A percentile compares a stretch with the other conserved stretches of the same genome.
Evolutionary conservation across 257 asterid species (phyloP).

Genomic region (Nicotiana obtusifolia): DNA sequence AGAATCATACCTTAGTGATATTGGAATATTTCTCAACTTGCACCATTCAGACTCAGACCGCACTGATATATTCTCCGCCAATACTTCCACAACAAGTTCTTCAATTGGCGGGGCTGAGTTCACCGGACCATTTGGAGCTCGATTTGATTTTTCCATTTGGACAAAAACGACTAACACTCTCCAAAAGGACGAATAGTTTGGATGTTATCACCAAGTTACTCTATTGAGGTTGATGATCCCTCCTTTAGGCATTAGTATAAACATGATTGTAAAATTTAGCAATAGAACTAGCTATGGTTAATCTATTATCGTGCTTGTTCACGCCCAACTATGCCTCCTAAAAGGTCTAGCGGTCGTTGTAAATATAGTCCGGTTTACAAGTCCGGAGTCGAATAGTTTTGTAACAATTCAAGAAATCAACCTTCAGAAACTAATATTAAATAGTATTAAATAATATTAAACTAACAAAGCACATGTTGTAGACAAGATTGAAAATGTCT

Average conservation of each 20-base stretch:
- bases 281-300: neutral
- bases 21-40: neutral
- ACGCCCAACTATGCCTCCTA: too few relatives aligned
- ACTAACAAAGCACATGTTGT: too few relatives aligned
- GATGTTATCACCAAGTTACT: neutral
- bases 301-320: too few relatives aligned
- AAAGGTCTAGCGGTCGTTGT: too few relatives aligned
- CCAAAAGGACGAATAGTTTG: neutral
- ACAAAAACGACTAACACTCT: neutral
- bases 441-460: too few relatives aligned
- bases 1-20: conserved; percentile 27
- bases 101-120: conserved; percentile 27
- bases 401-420: too few relatives aligned
- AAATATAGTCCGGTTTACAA: too few relatives aligned
- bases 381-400: too few relatives aligned
- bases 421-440: too few relatives aligned
- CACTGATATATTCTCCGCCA: conserved; percentile 41
- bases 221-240: neutral
- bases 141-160: too few relatives aligned
- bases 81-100: conserved; percentile 61
- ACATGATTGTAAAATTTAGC: conserved; percentile 10
- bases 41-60: neutral
- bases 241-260: neutral
- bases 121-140: too few relatives aligned
- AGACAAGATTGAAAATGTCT: too few relatives aligned